Base-by-base conservation (phyloP, 495 filamentous ascomycete genomes). In the Hypomontagnella submonticulosa region DNA sequence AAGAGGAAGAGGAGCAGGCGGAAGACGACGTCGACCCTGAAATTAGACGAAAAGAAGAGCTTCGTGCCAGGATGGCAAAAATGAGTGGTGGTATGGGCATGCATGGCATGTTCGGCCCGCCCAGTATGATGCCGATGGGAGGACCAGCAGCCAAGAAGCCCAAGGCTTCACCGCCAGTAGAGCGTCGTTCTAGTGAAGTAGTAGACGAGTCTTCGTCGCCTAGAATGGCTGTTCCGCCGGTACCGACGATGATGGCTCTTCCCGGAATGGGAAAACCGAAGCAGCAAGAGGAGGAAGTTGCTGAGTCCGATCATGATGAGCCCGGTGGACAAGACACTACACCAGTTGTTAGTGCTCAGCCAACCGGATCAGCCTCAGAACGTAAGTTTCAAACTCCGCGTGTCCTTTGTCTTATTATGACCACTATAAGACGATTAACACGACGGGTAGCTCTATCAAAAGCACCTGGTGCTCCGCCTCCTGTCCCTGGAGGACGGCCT, bases 31-130 rank as follows among this genome's bases (percentile, higher is more conserved):
- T 96, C 44, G 95, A 99, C 61, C 92, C 92, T 0, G 95, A 99
- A 73, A 80, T 92, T 34, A 89, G 86, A 59, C 89, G 94, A 60
- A 89, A 89, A 75, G 87, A 96, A 79, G 95, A 96, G 69, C 80
- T 99, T 52, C 87, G 96, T 40, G 92, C 93, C 50, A 87, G 95
- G 62, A 98, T 99, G 92, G 94, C 93, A 19, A 97, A 96, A 77
- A 96, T 99, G 91, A 95, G 92, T 64, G 95, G 96, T 61, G 95
- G 95, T 12, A 97, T 97, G 92, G 93, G 93, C 12, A 93, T 97
- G 89, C 88, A 92, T 74, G 93, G 94, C 44, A 93, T 97, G 85
- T 95, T 97, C 76, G 92, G 92, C 9, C 84, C 89, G 23, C 89
- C 92, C 50, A 85, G 85, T 23, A 89, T 90, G 49, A 87, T 95